phyloP scores from a whole-genome alignment of 2,329 filamentous ascomycete genomes.

The Biscogniauxia mediterranea region DNA sequence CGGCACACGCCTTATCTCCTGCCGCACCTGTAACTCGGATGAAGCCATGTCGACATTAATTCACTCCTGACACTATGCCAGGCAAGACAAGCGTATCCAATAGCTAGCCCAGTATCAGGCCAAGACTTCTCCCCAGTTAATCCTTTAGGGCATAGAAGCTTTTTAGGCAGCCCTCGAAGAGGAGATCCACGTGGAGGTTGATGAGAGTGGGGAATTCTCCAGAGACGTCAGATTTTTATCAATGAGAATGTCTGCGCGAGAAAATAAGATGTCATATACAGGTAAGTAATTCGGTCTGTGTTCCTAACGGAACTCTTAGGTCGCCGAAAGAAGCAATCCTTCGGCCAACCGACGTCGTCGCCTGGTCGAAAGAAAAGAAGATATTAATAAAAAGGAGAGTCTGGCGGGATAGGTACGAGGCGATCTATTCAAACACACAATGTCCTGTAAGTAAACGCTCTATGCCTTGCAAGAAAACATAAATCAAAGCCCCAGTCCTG shows the following conservation, averaged over 20 bases:
- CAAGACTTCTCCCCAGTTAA: neutral
- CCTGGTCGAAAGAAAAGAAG: too few species aligned
- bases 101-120: neutral
- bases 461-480: neutral
- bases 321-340: neutral
- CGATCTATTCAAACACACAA: neutral
- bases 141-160: neutral
- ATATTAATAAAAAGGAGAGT: neutral
- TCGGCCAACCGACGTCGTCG: neutral
- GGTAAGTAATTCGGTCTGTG: too few species aligned
- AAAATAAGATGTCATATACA: neutral
- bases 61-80: neutral
- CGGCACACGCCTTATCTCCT: slow-evolving; percentile 8
- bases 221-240: neutral
- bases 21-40: neutral
- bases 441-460: neutral
- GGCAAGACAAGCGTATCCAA: neutral
- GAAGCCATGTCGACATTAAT: slow-evolving; percentile 2
- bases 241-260: neutral
- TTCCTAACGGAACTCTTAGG: neutral
- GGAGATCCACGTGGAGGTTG: neutral
- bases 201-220: neutral
- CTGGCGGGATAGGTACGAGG: neutral
- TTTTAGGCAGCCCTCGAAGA: slow-evolving; percentile 13
- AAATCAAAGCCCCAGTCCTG: neutral